Conservation (phyloP, 2,329 filamentous ascomycete species). For the Dactylellina leptospora region DNA sequence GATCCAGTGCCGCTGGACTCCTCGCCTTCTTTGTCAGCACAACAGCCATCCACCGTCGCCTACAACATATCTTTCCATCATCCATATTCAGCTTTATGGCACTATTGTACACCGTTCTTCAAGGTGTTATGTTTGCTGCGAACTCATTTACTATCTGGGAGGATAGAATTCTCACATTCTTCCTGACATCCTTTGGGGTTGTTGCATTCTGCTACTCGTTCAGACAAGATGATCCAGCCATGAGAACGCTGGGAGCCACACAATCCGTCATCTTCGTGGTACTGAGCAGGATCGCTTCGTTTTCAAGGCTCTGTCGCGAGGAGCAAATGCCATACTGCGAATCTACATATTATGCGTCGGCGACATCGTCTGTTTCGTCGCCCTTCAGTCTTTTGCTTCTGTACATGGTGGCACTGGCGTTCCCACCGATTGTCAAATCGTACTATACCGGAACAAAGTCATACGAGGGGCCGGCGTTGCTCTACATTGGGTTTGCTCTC, state of each 20-base stretch:
- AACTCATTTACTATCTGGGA: conserved; percentile 99
- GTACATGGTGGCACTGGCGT: conserved; percentile 75
- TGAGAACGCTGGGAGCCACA: conserved; percentile 79
- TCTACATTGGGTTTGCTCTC: conserved; percentile 84
- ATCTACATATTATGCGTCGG: conserved; percentile 94
- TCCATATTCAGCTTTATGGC: conserved; percentile 90
- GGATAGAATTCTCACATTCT: conserved; percentile 90
- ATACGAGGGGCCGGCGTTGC: conserved; percentile 83
- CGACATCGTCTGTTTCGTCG: conserved; percentile 89
- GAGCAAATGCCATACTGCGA: conserved; percentile 98
- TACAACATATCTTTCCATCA: conserved; percentile 69
- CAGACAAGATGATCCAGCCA: conserved; percentile 71
- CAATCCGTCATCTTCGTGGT: conserved; percentile 85
- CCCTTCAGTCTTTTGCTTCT: conserved; percentile 87
- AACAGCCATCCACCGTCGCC: conserved; percentile 60
- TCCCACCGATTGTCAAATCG: conserved; percentile 76
- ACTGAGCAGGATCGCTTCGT: conserved; percentile 80
- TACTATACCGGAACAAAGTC: conserved; percentile 85
- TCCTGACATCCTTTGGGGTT: conserved; percentile 85
- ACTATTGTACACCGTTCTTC: conserved; percentile 79
- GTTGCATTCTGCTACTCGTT: conserved; percentile 78
- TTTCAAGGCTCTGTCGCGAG: conserved; percentile 91
- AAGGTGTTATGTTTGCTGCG: conserved; percentile 92
- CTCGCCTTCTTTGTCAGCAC: conserved; percentile 59
- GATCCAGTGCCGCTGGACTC: conserved; percentile 63